Conservation (phyloP, 805 yeast genomes). For the Yamadazyma paraphyllophila region DNA sequence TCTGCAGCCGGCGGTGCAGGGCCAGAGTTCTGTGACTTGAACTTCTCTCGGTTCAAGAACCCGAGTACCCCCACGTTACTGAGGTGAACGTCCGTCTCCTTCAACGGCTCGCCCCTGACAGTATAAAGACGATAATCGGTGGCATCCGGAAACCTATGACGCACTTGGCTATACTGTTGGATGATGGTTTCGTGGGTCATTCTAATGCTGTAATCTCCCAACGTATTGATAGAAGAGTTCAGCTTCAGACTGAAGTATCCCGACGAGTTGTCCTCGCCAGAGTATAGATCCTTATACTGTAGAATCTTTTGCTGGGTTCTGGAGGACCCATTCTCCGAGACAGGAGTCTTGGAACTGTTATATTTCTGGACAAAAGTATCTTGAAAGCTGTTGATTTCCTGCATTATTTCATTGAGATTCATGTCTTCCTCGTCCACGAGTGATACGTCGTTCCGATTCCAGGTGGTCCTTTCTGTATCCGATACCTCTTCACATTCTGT, state of each 20-base stretch:
- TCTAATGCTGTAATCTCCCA: slow-evolving; percentile 20
- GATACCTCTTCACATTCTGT: slow-evolving; percentile 12
- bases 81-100: neutral
- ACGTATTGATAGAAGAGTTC: neutral
- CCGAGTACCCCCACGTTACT: slow-evolving; percentile 28
- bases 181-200: slow-evolving; percentile 37
- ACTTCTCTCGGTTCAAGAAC: slow-evolving; percentile 19
- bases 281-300: slow-evolving; percentile 31
- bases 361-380: slow-evolving; percentile 26
- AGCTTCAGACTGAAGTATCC: slow-evolving; percentile 11
- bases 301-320: slow-evolving; percentile 36
- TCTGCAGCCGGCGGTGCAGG: too few species aligned
- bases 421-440: neutral
- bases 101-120: slow-evolving; percentile 1
- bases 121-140: slow-evolving; percentile 9
- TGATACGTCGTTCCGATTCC: neutral
- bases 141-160: slow-evolving; percentile 25
- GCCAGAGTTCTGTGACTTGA: too few species aligned
- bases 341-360: slow-evolving; percentile 9
- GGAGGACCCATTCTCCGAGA: slow-evolving; percentile 10
- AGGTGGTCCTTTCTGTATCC: neutral
- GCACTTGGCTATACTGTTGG: slow-evolving; percentile 36
- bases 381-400: slow-evolving; percentile 32
- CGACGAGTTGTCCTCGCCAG: slow-evolving; percentile 11
- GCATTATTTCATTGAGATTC: slow-evolving; percentile 18